A percentile compares a stretch with the other conserved stretches of the same genome.
Evolutionary conservation across 306 rosid genomes (phyloP).

Genomic region (Carpinus fangiana): DNA sequence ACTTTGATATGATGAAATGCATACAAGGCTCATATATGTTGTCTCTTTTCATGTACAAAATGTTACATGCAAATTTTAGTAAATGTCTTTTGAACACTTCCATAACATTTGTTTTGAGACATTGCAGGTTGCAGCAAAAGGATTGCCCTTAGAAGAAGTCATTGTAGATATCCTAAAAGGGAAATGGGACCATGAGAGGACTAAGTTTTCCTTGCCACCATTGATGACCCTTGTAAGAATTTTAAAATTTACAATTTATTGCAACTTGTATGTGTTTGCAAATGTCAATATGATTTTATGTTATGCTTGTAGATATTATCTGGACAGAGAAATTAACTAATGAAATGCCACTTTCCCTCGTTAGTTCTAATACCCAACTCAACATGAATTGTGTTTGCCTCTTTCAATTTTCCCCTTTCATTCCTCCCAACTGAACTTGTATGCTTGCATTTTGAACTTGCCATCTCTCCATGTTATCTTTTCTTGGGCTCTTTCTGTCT

Average conservation of each 20-base stretch:
- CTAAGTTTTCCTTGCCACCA: slow-evolving; percentile 89
- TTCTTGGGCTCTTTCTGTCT: background rate
- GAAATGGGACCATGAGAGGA: slow-evolving; percentile 87
- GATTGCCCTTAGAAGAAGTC: slow-evolving; percentile 58
- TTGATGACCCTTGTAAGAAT: slow-evolving; percentile 88
- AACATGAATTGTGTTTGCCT: background rate
- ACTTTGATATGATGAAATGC: slow-evolving; percentile 8
- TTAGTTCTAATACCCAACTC: background rate
- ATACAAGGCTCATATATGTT: slow-evolving; percentile 1
- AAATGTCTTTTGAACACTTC: slow-evolving; percentile 24
- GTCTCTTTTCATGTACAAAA: slow-evolving; percentile 1
- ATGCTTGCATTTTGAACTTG: too few relatives aligned
- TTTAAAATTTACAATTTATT: slow-evolving; percentile 23
- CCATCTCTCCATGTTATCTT: background rate
- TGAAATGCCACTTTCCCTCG: background rate
- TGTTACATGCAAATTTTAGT: slow-evolving; percentile 5
- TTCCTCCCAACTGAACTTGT: background rate
- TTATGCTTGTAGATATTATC: background rate
- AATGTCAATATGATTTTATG: background rate
- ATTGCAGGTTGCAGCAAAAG: slow-evolving; percentile 56
- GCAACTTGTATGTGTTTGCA: slow-evolving; percentile 12
- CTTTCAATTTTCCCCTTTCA: background rate
- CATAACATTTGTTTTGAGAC: slow-evolving; percentile 23
- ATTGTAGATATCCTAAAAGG: slow-evolving; percentile 60
- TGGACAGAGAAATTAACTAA: background rate